These are phyloP conservation scores for Lasiosphaeriaceae sp. DNA, from an alignment of 495 filamentous ascomycete genomes.

Conservation along the genomic window DNA sequence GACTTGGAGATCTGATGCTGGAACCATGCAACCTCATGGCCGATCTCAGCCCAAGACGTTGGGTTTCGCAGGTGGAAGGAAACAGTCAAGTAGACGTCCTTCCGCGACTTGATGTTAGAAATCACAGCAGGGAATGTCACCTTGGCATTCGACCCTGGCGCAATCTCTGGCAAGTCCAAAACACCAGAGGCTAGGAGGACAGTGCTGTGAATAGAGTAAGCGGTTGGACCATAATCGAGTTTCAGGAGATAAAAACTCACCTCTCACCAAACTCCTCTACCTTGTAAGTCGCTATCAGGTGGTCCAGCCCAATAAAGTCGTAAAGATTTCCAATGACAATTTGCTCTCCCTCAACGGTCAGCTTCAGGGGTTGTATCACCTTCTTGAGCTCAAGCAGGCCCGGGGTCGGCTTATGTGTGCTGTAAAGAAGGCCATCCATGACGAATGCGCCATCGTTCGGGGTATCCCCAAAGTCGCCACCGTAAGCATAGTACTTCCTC, in stretches of 20 bases:
- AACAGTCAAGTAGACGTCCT: slow-evolving; percentile 21
- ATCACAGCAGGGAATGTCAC: background rate
- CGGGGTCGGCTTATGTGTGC: slow-evolving; percentile 55
- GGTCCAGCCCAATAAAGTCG: slow-evolving; percentile 49
- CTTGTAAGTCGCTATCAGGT: slow-evolving; percentile 29
- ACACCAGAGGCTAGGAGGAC: slow-evolving; percentile 8
- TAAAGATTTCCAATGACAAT: slow-evolving; percentile 45
- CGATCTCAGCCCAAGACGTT: slow-evolving; percentile 20
- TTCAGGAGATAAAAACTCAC: slow-evolving; percentile 7
- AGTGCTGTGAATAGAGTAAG: slow-evolving; percentile 5
- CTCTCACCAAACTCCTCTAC: slow-evolving; percentile 14
- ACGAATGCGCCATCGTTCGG: slow-evolving; percentile 65
- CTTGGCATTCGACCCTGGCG: slow-evolving; percentile 9
- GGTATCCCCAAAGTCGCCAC: slow-evolving; percentile 63
- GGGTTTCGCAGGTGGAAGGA: slow-evolving; percentile 12
- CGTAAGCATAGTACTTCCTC: slow-evolving; percentile 59
- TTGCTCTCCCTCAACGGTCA: slow-evolving; percentile 21
- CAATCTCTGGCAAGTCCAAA: slow-evolving; percentile 15
- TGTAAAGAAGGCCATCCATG: slow-evolving; percentile 60
- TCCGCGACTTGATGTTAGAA: background rate
- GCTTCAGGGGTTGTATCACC: slow-evolving; percentile 52
- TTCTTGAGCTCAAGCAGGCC: slow-evolving; percentile 60
- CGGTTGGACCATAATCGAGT: background rate
- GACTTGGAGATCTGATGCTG: slow-evolving; percentile 12
- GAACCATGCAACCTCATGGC: slow-evolving; percentile 28